A percentile compares a stretch with the other conserved stretches of the same genome.
Evolutionary conservation across 148 eudicot genomes (phyloP).

Genomic region (Beta vulgaris): DNA sequence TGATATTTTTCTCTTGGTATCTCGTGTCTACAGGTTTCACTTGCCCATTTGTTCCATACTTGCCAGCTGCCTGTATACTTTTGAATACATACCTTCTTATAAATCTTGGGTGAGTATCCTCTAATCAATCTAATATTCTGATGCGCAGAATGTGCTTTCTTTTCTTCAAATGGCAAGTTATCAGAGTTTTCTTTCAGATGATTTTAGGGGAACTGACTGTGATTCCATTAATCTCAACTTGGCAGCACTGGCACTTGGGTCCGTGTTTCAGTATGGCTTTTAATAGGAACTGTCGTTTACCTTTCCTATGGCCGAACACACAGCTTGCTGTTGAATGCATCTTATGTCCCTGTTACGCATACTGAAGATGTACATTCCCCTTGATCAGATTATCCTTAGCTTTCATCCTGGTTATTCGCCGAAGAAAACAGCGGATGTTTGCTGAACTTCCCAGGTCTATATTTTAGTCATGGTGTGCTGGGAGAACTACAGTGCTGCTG

Average conservation of each 20-base stretch:
- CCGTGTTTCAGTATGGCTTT: constrained; percentile 57
- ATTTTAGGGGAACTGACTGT: neutral
- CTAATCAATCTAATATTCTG: neutral
- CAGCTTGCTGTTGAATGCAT: constrained; percentile 36
- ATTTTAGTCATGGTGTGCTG: neutral
- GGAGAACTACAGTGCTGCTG: neutral
- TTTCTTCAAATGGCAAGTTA: neutral
- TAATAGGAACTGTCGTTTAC: constrained; percentile 49
- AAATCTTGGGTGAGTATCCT: constrained; percentile 61
- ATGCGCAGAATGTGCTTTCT: neutral
- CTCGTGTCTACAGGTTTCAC: constrained; percentile 51
- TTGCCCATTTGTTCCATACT: constrained; percentile 67
- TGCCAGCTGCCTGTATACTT: constrained; percentile 59
- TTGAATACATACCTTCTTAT: constrained; percentile 63
- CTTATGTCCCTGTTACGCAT: constrained; percentile 25
- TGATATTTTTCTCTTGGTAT: constrained; percentile 19
- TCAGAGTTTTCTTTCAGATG: neutral
- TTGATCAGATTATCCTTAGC: neutral
- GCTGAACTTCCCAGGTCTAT: neutral
- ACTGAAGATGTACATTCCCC: constrained; percentile 5
- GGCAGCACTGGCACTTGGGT: constrained; percentile 53
- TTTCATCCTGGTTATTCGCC: neutral
- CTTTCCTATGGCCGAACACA: constrained; percentile 51
- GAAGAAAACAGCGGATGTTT: neutral
- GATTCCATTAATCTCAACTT: constrained; percentile 17